Percentiles rank a stretch among this genome's conserved stretches.
These are phyloP conservation scores for Salix exigua DNA, from an alignment of 345 rosid species.

Conservation along the genomic window DNA sequence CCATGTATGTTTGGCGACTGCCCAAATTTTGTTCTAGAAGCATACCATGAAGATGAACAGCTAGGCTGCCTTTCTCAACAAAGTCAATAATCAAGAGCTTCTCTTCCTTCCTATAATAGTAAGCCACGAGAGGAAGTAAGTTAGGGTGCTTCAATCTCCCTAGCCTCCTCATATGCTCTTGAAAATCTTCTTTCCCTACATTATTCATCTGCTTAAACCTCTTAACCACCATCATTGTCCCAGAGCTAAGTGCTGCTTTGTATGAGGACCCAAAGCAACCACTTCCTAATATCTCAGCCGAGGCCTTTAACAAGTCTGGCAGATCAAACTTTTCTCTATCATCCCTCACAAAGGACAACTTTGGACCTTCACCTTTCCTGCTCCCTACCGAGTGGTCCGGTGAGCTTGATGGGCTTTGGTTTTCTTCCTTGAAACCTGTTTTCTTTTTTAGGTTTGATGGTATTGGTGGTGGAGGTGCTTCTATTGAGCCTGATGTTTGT, in stretches of 20 bases:
- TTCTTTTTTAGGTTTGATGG: conserved; percentile 46
- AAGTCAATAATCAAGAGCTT: conserved; percentile 66
- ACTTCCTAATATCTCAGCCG: conserved; percentile 86
- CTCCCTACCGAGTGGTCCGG: conserved; percentile 18
- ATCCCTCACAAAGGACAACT: conserved; percentile 62
- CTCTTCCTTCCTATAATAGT: conserved; percentile 81
- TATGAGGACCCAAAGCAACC: conserved; percentile 85
- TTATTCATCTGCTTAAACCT: conserved; percentile 85
- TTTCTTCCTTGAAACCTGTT: conserved; percentile 32
- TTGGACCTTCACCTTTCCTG: conserved; percentile 33
- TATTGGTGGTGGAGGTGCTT: conserved; percentile 25
- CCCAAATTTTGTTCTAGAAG: not conserved
- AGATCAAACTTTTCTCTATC: conserved; percentile 69
- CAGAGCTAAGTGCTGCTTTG: conserved; percentile 49
- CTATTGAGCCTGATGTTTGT: conserved; percentile 21
- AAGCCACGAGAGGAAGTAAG: conserved; percentile 77
- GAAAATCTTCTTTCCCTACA: conserved; percentile 69
- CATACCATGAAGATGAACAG: conserved; percentile 80
- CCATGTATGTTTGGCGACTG: not conserved
- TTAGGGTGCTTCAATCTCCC: conserved; percentile 70
- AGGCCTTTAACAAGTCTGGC: conserved; percentile 69
- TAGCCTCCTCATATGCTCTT: conserved; percentile 74
- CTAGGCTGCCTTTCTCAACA: conserved; percentile 65
- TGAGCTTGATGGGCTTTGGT: conserved; percentile 13
- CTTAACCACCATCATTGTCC: conserved; percentile 74